phyloP scores from a whole-genome alignment of 495 filamentous ascomycete genomes.

The Parachaetomium inaequale region DNA sequence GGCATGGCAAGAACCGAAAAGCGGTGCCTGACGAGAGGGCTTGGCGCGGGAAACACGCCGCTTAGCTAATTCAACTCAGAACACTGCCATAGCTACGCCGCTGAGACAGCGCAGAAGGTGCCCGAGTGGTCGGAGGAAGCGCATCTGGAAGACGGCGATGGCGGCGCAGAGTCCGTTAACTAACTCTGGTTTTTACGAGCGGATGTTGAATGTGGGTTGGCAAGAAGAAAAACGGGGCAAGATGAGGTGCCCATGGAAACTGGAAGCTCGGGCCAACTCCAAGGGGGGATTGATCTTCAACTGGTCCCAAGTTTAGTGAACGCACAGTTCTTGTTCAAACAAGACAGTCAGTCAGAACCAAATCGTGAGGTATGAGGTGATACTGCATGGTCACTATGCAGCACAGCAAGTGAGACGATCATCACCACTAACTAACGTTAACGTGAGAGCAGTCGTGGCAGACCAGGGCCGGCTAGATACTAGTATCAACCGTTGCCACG shows the following conservation, averaged over 20 bases:
- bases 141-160: background rate
- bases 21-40: conserved; percentile 2
- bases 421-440: background rate
- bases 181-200: background rate
- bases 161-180: background rate
- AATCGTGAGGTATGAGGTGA: background rate
- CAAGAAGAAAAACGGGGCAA: too few relatives aligned
- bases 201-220: background rate
- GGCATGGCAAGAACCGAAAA: background rate
- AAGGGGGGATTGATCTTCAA: background rate
- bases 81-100: background rate
- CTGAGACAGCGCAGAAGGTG: background rate
- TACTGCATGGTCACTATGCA: background rate
- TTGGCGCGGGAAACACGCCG: background rate
- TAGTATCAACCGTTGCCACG: background rate
- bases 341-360: background rate
- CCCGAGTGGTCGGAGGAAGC: background rate
- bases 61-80: background rate
- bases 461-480: background rate
- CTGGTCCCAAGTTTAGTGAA: background rate
- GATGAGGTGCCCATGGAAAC: background rate
- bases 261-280: background rate
- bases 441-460: background rate
- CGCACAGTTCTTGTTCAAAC: background rate
- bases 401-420: background rate